Evolutionary conservation across 1,284 basidiomycete species (phyloP), one percentile per base, ranked within the genome.

Genomic region (Phaffia rhodozyma): DNA sequence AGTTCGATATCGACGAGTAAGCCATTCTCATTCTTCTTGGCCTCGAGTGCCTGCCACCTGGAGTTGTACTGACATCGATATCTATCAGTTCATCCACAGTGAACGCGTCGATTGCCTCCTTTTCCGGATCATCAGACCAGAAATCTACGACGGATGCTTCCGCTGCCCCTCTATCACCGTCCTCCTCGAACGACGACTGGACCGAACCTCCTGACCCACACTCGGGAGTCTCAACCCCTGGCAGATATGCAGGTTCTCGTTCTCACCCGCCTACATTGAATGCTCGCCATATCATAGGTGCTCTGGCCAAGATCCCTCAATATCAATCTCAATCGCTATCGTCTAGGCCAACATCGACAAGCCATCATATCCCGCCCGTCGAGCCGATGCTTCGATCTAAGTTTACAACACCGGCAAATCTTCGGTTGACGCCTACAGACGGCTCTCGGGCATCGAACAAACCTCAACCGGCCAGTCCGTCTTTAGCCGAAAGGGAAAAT

Each of bases 1-100:
- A 83, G 69, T 94, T 85, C 73, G 91, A 96, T 72, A 94, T 94
- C 63, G 87, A 92, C 70, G 91, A 94, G 77, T 87, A 84, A 62
- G 87, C 86, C 77, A 27, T 25, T 20, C 58, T 29, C 13, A 29
- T 60, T 27, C 27, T 32, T 51, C 32, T 47, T 25, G 34, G 51
- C 21, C 29, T 52, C 43, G 1, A 23, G 1, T n/a, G 6, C 11
- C 11, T 50, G 32, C 49, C 18, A 5, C 54, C 13, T 16, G 53
- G 34, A 48, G 43, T 32, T 63, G 47, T 51, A 30, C 27, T 27
- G 38, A 30, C 20, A 11, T 32, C 5, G 43, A 27, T 50, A 11
- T 55, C 13, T 16, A 11, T 1, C 52, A 68, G 67, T 61, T 64
- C 67, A 18, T 67, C 64, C 1, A 63, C 61, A 16, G 34, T 30